Evolutionary conservation across 768 basidiomycete genomes (phyloP), one percentile per base, ranked within the genome.

Genomic region (Leccinum ochraceum): DNA sequence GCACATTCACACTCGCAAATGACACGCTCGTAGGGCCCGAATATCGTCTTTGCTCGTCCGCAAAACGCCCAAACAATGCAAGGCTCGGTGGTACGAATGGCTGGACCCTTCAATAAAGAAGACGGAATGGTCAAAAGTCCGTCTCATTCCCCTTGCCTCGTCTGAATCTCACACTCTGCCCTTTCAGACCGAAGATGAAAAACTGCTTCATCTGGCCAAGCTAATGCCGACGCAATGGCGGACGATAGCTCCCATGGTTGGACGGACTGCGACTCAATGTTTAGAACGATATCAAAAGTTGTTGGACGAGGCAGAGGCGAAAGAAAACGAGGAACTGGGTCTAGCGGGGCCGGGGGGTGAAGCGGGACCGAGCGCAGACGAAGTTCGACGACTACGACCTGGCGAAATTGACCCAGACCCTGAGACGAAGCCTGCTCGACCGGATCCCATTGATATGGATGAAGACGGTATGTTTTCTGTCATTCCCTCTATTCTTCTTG

Each of bases 161-260:
- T 52, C 9, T 17, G 9, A 34, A 10, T 52, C 52, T 60, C 8
- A 59, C 50, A 30, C 14, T 48, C 28, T 61, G 28, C 20, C 24
- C 32, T 28, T 52, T 14, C 56, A 95, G 93, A 94, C 91, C 17
- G 97, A 99, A 77, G 97, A 99, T 77, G 97, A 98, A 78, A 99
- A 98, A 75, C 85, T 99, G 3, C 82, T 99, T 11, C 95, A 98
- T 74, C 86, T 98, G 24, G 97, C 97, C 48, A 98, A 98, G 76
- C 81, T 98, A 61, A 99, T 98, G 95, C 97, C 97, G 0, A 98
- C 97, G 0, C 97, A 99, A 80, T 99, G 97, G 97, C 89, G 97
- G 30, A 98, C 97, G 24, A 96, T 99, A 67, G 95, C 97, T 4
- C 97, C 97, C 54, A 96, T 97, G 62, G 97, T 99, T 59, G 97